These are phyloP conservation scores for Cladophialophora exuberans DNA, from an alignment of 2,329 filamentous ascomycete genomes.

Conservation along the genomic window DNA sequence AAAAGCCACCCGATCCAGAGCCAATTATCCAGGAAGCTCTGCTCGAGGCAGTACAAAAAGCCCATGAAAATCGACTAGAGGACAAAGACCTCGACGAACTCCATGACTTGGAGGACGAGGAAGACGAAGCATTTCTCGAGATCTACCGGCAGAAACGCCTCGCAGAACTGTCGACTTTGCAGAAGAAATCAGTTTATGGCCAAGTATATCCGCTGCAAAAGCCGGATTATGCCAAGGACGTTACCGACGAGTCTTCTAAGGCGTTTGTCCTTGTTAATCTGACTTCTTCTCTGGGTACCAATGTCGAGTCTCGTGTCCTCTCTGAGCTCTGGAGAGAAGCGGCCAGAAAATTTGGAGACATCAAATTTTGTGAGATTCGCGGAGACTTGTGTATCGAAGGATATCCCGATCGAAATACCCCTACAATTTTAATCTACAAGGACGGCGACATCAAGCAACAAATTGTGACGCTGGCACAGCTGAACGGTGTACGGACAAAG, in stretches of 20 bases:
- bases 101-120: constrained; percentile 89
- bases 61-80: constrained; percentile 89
- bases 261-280: constrained; percentile 75
- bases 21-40: constrained; percentile 96
- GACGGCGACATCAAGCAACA: constrained; percentile 92
- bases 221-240: constrained; percentile 86
- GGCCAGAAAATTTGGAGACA: constrained; percentile 82
- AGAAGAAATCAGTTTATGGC: constrained; percentile 79
- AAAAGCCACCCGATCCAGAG: constrained; percentile 93
- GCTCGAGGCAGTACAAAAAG: constrained; percentile 76
- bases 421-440: constrained; percentile 89
- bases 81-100: constrained; percentile 94
- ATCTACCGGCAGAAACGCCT: constrained; percentile 83
- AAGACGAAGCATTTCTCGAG: constrained; percentile 90
- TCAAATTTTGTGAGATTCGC: constrained; percentile 97
- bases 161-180: constrained; percentile 75
- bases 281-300: constrained; percentile 75
- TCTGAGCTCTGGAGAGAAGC: constrained; percentile 84
- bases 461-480: constrained; percentile 80
- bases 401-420: constrained; percentile 93
- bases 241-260: constrained; percentile 84
- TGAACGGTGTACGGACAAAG: constrained; percentile 72
- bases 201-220: constrained; percentile 93
- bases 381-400: constrained; percentile 93
- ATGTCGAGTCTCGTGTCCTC: constrained; percentile 81